Evolutionary conservation across 768 basidiomycete species (phyloP), one percentile per base, ranked within the genome.

Genomic region (Coprinopsis sp.): DNA sequence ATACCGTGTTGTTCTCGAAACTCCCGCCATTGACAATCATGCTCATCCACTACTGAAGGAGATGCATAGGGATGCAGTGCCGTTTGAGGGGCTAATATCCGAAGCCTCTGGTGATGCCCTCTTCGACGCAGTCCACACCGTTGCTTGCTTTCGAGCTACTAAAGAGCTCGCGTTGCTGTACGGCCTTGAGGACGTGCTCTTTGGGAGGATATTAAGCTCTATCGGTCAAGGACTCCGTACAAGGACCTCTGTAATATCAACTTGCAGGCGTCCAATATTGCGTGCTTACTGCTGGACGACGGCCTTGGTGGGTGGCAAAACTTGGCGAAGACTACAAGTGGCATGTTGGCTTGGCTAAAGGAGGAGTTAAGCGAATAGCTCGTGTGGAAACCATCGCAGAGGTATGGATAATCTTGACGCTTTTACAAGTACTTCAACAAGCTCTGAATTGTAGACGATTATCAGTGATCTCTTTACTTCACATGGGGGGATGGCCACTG

Each of bases 1-100:
- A n/a, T 49, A 57, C 42, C 44, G 52, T n/a, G 57, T 63, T 3
- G 63, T 65, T 8, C 63, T 68, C 34, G 55, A 54, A 0, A 66
- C 65, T 33, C 83, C 82, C 16, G 78, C 77, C 1, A 84, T 87
- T 58, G 87, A 90, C 65, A 88, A 89, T 59, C 88, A 90, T 57
- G 83, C 86, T 0, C 88, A 90, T 56, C 82, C 86, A 1, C 66
- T 91, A 16, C 68, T 90, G 37, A 65, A 67, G 19, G 68, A 64
- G 5, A 64, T 64, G 16, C 56, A 76, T 44, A 73, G 81, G 24
- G 49, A 65, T 39, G 55, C 52, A 3, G 54, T 86, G 14, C 73
- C 80, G 0, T 76, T 88, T 51, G 82, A 89, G 48, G 79, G 79
- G 0, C 56, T 85, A 38, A 65, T 84, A 34, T 82, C 83, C 2